Evolutionary conservation across 371 early-diverging fungal species (phyloP), one percentile per base, ranked within the genome.

Genomic region (Paramicrosporidium saccamoebae): DNA sequence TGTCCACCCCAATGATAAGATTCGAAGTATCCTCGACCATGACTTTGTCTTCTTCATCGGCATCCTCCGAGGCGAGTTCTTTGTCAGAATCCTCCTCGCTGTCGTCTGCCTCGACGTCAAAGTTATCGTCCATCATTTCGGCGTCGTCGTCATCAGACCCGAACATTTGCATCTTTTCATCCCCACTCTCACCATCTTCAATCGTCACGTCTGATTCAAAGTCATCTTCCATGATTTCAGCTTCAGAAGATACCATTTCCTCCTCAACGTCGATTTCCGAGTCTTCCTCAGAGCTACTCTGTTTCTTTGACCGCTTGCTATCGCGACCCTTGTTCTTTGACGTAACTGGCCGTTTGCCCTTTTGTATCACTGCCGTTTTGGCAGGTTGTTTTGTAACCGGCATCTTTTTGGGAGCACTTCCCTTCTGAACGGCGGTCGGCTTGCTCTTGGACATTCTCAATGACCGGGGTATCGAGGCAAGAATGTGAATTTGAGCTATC

Each of bases 121-220:
- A 42, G 22, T 58, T 57, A 13, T 43, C 47, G 17, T 49, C 59
- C 26, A 47, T 43, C 26, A 51, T 48, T 19, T 43, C 21, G 19
- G 46, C 35, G 32, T 34, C 35, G 16, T n/a, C n/a, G n/a, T n/a
- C n/a, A n/a, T n/a, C n/a, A n/a, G n/a, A n/a, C n/a, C n/a, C n/a
- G n/a, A n/a, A 27, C 27, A 15, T 41, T 34, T 28, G 14, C 28
- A 5, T 16, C 20, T 50, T 42, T 27, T 58, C 52, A 12, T 48
- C 52, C 22, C 40, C 43, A 10, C 26, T 18, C 14, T 44, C 42
- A 13, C 41, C 48, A 25, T 55, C 45, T 29, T 48, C 50, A 19
- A 48, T 52, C 9, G 44, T 31, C 7, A 31, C 33, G 10, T 39
- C 51, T n/a, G 39, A 43, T 1, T 37, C 50, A 27, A 22, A 21